Evolutionary conservation across 495 filamentous ascomycete species (phyloP), one percentile per base, ranked within the genome.

Genomic region (Elasticomyces elasticus): DNA sequence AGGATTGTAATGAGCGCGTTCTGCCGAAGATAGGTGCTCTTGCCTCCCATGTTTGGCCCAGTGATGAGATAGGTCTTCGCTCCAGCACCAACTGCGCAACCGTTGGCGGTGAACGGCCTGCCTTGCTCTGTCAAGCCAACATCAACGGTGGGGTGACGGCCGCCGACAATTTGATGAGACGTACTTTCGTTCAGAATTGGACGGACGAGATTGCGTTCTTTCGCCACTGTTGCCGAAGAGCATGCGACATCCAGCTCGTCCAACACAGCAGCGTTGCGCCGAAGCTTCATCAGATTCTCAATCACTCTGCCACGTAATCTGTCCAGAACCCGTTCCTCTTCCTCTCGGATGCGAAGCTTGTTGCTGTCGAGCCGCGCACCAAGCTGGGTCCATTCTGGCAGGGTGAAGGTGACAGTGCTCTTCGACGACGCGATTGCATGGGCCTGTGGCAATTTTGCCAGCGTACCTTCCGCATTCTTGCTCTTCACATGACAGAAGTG

Each of bases 21-120:
- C 53, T 96, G 92, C 1, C 94, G 83, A 2, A 98, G 73, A 64
- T 94, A 98, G 0, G 92, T 98, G 64, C 83, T 88, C 70, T 98
- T 98, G 26, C 92, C 92, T 5, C 84, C 94, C 92, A 98, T 98
- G 72, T 98, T 98, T n/a, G 94, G 92, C 5, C 92, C 92, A 0
- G 91, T 96, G 58, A 98, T 86, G 24, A 98, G 77, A 84, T 87
- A 91, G 38, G 89, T 76, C 2, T 78, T 73, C 59, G 91, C 85
- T 35, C 72, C 62, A 23, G 73, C 75, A 19, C 84, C 85, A 15
- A 96, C 69, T 40, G 85, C 75, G 72, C 89, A 94, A 68, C 95
- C 87, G 52, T 98, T 98, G 48, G 80, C 76, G 26, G 86, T 83
- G 62, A 98, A 98, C 1, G 72, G 80, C 27, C 87, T 79, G 2